phyloP scores from a whole-genome alignment of 164 flowering plant genomes.

The Vitis vinifera region DNA sequence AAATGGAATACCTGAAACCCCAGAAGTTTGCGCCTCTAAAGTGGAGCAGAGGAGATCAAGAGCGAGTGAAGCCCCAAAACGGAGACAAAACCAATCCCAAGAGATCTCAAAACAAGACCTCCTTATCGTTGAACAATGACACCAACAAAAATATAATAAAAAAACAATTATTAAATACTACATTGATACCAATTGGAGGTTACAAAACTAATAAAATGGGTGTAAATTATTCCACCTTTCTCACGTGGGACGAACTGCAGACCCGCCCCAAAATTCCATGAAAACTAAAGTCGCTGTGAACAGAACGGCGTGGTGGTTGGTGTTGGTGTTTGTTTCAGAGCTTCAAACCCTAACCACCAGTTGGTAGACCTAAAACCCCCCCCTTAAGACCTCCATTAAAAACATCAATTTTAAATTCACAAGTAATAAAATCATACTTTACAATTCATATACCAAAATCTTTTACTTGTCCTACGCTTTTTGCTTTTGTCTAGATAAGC shows the following conservation, averaged over 20 bases:
- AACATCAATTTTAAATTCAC: slow-evolving; percentile 9
- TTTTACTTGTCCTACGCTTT: background rate
- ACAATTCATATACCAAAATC: background rate
- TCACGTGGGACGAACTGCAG: slow-evolving; percentile 19
- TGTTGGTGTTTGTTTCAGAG: slow-evolving; percentile 24
- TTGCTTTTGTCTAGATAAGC: background rate
- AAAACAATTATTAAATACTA: background rate
- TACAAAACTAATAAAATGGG: background rate
- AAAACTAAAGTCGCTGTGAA: background rate
- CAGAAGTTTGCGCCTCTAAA: background rate
- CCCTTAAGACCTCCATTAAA: slow-evolving; percentile 29
- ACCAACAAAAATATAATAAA: slow-evolving; percentile 12
- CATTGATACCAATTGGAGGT: background rate
- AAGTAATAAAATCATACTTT: too few relatives aligned
- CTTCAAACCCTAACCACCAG: slow-evolving; percentile 51
- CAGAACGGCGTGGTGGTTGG: background rate
- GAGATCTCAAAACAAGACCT: slow-evolving; percentile 20
- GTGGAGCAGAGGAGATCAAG: background rate
- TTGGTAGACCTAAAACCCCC: slow-evolving; percentile 44
- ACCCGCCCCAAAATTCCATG: background rate
- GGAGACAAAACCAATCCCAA: slow-evolving; percentile 32
- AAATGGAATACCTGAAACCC: slow-evolving; percentile 3
- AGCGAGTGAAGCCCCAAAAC: slow-evolving; percentile 2
- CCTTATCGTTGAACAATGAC: slow-evolving; percentile 33
- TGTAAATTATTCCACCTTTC: slow-evolving; percentile 17